Conservation (phyloP, 768 basidiomycete genomes). For the Suillus bovinus region DNA sequence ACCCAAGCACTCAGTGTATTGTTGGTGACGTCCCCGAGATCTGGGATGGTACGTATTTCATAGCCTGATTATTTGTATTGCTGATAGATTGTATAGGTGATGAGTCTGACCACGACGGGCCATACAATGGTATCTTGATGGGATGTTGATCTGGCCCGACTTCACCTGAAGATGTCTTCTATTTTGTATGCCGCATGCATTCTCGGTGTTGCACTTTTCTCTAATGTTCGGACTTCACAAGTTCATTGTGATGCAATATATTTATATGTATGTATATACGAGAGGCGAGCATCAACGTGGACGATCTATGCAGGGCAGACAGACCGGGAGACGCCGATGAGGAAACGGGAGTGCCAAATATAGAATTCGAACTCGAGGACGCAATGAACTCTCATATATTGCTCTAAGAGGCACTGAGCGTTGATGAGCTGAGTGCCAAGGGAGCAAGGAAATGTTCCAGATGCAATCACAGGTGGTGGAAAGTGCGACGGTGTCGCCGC, state of each 20-base stretch:
- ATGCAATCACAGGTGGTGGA: no score
- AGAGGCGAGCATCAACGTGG: no score
- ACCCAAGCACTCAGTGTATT: conserved; percentile 39
- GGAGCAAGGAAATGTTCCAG: no score
- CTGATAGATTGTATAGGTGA: conserved; percentile 21
- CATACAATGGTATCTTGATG: conserved; percentile 32
- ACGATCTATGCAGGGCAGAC: no score
- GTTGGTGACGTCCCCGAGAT: conserved; percentile 37
- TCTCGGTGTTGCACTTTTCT: not conserved
- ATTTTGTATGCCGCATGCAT: not conserved
- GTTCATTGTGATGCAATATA: not conserved
- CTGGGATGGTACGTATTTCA: conserved; percentile 30
- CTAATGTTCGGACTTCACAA: not conserved
- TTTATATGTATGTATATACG: no score
- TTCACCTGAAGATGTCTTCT: not conserved
- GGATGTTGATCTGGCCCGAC: conserved; percentile 7
- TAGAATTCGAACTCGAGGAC: no score
- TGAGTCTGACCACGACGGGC: conserved; percentile 46
- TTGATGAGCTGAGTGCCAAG: no score
- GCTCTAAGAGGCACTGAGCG: no score
- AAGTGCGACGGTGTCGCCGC: no score
- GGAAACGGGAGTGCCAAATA: no score
- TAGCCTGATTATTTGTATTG: not conserved
- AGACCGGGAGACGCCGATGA: no score
- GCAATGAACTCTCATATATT: no score